These are phyloP conservation scores for Saccharomycopsis sp. DNA, from an alignment of 805 yeast species.

Conservation along the genomic window DNA sequence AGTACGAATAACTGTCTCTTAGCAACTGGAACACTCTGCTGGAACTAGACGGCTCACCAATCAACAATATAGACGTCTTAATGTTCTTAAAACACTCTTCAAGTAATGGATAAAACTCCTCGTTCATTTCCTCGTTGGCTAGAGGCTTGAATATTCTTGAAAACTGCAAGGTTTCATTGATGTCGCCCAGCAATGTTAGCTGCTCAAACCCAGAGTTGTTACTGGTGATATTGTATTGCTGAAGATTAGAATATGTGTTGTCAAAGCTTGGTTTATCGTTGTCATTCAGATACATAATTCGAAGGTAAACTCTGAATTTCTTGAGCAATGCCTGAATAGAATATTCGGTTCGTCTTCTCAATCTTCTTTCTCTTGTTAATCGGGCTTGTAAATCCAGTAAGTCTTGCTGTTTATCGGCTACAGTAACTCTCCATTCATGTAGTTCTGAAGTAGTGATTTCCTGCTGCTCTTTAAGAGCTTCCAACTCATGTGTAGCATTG, in stretches of 20 bases:
- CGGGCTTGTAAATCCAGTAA: neutral
- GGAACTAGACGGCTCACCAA: slow-evolving; percentile 1
- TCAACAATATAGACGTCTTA: slow-evolving; percentile 4
- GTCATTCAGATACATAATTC: neutral
- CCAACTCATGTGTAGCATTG: neutral
- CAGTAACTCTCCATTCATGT: slow-evolving; percentile 5
- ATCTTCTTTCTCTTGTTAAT: neutral
- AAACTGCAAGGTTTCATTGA: neutral
- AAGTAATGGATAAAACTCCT: slow-evolving; percentile 5
- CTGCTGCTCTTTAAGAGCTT: slow-evolving; percentile 1
- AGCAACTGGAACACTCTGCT: neutral
- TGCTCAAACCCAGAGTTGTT: neutral
- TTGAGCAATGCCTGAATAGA: slow-evolving; percentile 8
- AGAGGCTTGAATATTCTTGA: slow-evolving; percentile 1
- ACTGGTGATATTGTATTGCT: neutral
- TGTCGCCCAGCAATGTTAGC: neutral
- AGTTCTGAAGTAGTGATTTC: neutral
- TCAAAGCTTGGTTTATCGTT: neutral
- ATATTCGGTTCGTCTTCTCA: slow-evolving; percentile 8
- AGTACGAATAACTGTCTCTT: neutral
- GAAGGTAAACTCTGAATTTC: slow-evolving; percentile 7
- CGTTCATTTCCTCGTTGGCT: slow-evolving; percentile 1
- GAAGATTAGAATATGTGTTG: neutral
- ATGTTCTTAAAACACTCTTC: slow-evolving; percentile 10
- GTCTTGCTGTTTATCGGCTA: neutral